Base-by-base conservation (phyloP, 108 stramenopile genomes). In the Skeletonema costatum region DNA sequence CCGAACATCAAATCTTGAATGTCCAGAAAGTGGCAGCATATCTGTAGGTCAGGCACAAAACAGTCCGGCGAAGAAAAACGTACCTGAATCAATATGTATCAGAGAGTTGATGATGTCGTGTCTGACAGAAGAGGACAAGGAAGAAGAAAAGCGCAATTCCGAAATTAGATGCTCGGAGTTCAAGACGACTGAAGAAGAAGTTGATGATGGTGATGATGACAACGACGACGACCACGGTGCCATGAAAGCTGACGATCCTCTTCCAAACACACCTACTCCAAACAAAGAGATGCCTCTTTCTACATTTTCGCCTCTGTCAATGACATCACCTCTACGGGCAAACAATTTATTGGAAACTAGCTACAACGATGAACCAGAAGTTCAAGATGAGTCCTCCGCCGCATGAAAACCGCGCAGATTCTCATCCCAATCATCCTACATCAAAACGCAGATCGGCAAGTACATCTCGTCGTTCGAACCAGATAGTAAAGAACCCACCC, bases 251-350 rank as follows among this genome's bases (percentile, higher is more conserved):
- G 71, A 72, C 14, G 44, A 36, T 60, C 60, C 60, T 29, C 17
- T 61, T 14, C 56, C 59, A 67, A 16, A 48, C 14, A 51, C 33
- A 6, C 35, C 32, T 2, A 56, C 5, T 35, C n/a, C 21, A 29
- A 38, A 2, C 38, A 39, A 60, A 11, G 58, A 31, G 58, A 29
- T 38, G 21, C 60, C 60, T n/a, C 33, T 14, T 14, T 12, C n/a
- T 0, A 11, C 60, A 41, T 71, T 58, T 32, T 60, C 58, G 21
- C 70, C 70, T 17, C 16, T 60, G 41, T 71, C 70, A 25, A 29
- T 60, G 70, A 60, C 58, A 14, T 60, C 70, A 32, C 70, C 70
- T 25, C 62, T 63, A 36, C 33, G 62, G n/a, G 62, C 62, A 63
- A 63, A 63, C 32, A 36, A 63, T 63, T 63, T 63, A 36, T 36